Conservation (phyloP, 768 basidiomycete species). For the Mycena epipterygia region DNA sequence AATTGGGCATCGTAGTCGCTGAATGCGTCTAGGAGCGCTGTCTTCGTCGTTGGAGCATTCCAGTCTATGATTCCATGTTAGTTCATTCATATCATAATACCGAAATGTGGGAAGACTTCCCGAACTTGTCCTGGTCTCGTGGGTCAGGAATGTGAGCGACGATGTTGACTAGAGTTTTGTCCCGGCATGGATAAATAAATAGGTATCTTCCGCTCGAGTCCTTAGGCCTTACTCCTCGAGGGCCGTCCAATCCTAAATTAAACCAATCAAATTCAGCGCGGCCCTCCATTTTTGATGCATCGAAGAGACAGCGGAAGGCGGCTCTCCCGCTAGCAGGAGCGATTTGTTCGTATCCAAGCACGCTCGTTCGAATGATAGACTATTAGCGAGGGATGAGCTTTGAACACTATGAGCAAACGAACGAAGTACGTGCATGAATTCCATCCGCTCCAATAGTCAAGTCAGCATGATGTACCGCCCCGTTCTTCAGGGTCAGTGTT, state of each 20-base stretch:
- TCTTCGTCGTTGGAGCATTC: neutral
- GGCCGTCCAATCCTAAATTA: neutral
- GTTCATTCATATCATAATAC: neutral
- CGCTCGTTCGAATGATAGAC: slow-evolving; percentile 9
- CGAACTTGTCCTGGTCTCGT: neutral
- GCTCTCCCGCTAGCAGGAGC: neutral
- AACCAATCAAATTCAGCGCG: slow-evolving; percentile 1
- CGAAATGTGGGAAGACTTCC: neutral
- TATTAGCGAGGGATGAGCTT: neutral
- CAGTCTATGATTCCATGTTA: neutral
- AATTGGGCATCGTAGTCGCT: neutral
- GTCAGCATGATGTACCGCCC: neutral
- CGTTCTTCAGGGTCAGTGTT: slow-evolving; percentile 3
- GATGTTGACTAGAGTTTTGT: slow-evolving; percentile 2
- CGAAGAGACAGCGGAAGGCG: slow-evolving; percentile 17
- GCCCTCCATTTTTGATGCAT: neutral
- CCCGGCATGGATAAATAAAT: neutral
- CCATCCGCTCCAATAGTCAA: slow-evolving; percentile 10
- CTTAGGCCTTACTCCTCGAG: neutral
- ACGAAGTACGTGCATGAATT: neutral
- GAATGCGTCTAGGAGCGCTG: neutral
- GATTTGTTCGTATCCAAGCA: slow-evolving; percentile 4
- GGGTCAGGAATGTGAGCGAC: neutral
- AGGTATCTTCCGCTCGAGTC: neutral
- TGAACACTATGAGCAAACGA: neutral